Base-by-base conservation (phyloP, 75 land plant species). In the Sequoia sempervirens region DNA sequence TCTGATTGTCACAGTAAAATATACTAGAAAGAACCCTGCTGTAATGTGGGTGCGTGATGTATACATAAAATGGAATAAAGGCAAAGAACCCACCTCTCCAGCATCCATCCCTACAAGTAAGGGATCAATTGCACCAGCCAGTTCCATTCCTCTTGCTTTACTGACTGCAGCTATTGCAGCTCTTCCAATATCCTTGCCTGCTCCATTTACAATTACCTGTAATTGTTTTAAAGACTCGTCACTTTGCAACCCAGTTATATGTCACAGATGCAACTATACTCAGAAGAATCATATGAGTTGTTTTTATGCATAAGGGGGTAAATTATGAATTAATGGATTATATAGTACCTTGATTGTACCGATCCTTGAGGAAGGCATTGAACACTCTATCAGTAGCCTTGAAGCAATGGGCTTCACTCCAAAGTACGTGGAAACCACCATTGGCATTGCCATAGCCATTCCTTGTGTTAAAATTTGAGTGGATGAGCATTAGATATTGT, bases 91-190 rank as follows among this genome's bases (percentile, higher is more conserved):
- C 30, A 92, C 97, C 94, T 88, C 91, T n/a, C 93, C 98, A 45
- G 90, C 91, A 83, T 96, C 98, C 83, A 87, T 85, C 5, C 98
- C 96, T 54, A 91, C 91, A 79, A 84, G 85, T 30, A 69, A 38
- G 17, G 88, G 83, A 84, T 96, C 98, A 46, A 96, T 87, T 13
- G 93, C 98, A 52, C 96, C 98, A 76, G 93, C 98, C 36, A 96
- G n/a, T 84, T 96, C 93, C 96, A 96, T 93, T 61, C 98, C 98
- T 85, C 96, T 93, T 46, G 98, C 96, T 83, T 89, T 94, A 1
- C 87, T 88, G n/a, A 96, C 89, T 26, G 96, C 98, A 52, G 87
- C 76, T 17, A 96, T 90, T 32, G 98, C 94, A 46, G 96, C 94
- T 84, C 80, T 92, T 13, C 98, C 98, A 38, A 96, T 86, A n/a